Percentiles rank a stretch among this genome's conserved stretches.
Evolutionary conservation across 2,329 filamentous ascomycete species (phyloP).

Genomic region (Sphaerostilbella broomeana): DNA sequence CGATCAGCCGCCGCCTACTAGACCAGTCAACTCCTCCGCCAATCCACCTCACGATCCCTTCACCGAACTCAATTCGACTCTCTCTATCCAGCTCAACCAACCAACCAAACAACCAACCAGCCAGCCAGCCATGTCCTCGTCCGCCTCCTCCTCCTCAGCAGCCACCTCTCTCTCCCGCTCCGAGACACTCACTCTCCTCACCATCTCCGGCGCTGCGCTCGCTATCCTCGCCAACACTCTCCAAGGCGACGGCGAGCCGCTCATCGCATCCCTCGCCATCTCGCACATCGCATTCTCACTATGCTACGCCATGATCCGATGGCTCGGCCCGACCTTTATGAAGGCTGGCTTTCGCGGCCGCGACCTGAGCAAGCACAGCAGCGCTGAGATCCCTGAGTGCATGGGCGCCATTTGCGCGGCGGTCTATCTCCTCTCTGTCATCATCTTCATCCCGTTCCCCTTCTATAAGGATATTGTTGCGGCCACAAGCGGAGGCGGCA

Average conservation of each 20-base stretch:
- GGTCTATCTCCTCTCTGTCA: slow-evolving; percentile 83
- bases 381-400: slow-evolving; percentile 80
- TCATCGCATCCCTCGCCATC: slow-evolving; percentile 82
- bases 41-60: not conserved
- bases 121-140: slow-evolving; percentile 26
- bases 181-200: slow-evolving; percentile 51
- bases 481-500: slow-evolving; percentile 87
- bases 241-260: slow-evolving; percentile 76
- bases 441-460: slow-evolving; percentile 90
- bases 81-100: slow-evolving; percentile 6
- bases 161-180: slow-evolving; percentile 39
- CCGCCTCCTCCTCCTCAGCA: slow-evolving; percentile 23
- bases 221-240: slow-evolving; percentile 76
- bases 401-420: slow-evolving; percentile 93
- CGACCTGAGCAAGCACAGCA: slow-evolving; percentile 68
- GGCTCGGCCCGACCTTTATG: slow-evolving; percentile 87
- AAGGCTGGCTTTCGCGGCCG: slow-evolving; percentile 81
- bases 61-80: not conserved
- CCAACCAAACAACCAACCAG: no score
- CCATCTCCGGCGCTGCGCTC: slow-evolving; percentile 61
- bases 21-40: not conserved
- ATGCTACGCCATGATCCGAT: slow-evolving; percentile 80
- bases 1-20: not conserved
- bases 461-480: slow-evolving; percentile 98
- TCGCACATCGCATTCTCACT: slow-evolving; percentile 77